Conservation (phyloP, 495 filamentous ascomycete genomes). For the Choiromyces venosus region DNA sequence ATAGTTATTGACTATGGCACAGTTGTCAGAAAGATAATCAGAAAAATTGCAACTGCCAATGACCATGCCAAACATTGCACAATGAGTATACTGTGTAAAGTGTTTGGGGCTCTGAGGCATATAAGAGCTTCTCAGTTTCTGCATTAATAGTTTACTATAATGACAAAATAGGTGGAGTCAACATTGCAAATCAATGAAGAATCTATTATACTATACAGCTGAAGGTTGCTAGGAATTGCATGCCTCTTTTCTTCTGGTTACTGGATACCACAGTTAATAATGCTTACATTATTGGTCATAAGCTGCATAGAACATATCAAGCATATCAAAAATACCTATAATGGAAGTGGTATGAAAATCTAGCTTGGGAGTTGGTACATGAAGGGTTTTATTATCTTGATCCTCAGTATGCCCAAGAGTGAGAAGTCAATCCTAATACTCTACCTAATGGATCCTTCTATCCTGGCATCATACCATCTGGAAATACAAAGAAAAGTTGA, state of each 20-base stretch:
- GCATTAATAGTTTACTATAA: conserved; percentile 24
- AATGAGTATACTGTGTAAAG: not conserved
- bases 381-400: not conserved
- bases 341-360: not conserved
- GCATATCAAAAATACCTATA: not conserved
- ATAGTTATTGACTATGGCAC: not conserved
- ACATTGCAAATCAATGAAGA: conserved; percentile 33
- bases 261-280: conserved; percentile 30
- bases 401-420: not conserved
- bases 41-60: not conserved
- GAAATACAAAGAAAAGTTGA: not conserved
- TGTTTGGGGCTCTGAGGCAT: not conserved
- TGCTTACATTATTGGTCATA: conserved; percentile 2
- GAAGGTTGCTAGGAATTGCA: conserved; percentile 19
- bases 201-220: conserved; percentile 30
- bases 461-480: not conserved
- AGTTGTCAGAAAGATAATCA: not conserved
- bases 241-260: conserved; percentile 35
- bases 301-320: not conserved
- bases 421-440: not conserved
- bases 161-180: conserved; percentile 28
- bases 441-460: not conserved
- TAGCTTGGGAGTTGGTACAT: not conserved
- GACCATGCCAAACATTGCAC: not conserved
- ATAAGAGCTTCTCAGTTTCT: not conserved